Conservation (phyloP, 2,329 filamentous ascomycete species). For the Xylaria sp. region DNA sequence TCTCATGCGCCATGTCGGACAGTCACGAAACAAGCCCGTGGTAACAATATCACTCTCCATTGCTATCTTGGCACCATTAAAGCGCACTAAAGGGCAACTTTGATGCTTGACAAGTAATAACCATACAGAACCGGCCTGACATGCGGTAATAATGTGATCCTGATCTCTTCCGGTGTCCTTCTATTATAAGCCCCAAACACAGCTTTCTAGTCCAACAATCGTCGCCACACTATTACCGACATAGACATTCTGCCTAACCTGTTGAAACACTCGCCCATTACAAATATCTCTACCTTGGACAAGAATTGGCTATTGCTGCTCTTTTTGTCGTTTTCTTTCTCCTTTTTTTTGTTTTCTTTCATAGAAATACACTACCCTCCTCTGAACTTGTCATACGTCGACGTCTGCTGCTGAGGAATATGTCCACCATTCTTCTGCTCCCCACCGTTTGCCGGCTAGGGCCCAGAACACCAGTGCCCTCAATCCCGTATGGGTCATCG, state of each 20-base stretch:
- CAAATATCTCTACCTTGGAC: neutral
- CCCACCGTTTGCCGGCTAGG: conserved; percentile 52
- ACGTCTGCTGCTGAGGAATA: conserved; percentile 63
- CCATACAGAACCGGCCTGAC: neutral
- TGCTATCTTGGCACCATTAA: neutral
- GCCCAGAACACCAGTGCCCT: conserved; percentile 37
- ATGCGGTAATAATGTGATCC: neutral
- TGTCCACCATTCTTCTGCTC: conserved; percentile 65
- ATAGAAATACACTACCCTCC: conserved; percentile 52
- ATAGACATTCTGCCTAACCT: conserved; percentile 22
- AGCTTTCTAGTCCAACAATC: conserved; percentile 12
- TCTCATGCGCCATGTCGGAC: too few species aligned
- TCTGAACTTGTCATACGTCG: conserved; percentile 55
- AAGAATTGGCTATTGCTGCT: neutral
- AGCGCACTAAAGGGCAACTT: neutral
- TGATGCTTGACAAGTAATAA: neutral
- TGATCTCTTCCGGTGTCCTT: neutral
- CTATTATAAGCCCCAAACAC: neutral
- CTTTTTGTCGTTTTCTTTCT: neutral
- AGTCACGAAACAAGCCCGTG: too few species aligned
- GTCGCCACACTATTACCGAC: neutral
- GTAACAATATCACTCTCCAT: neutral
- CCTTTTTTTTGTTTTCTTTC: conserved; percentile 15
- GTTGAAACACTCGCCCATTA: neutral
- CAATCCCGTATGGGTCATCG: conserved; percentile 39